Evolutionary conservation across 2,329 filamentous ascomycete genomes (phyloP), one percentile per base, ranked within the genome.

Genomic region (Exophiala alcalophila): DNA sequence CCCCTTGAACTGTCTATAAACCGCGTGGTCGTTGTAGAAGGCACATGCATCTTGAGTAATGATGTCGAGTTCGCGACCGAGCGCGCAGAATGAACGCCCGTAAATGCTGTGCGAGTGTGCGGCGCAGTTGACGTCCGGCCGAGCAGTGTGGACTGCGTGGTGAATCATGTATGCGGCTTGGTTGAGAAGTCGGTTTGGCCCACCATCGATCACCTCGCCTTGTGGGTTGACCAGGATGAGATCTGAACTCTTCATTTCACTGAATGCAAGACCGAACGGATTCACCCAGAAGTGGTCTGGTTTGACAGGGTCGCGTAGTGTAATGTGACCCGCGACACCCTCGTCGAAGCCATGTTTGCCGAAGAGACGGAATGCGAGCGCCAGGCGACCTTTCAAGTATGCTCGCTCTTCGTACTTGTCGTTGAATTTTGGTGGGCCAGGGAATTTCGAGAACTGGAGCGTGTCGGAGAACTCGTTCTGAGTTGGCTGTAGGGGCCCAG

Each of bases 301-400:
- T 18, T 76, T 66, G 5, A 78, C 68, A 0, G 76, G 76, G 47
- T 79, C 71, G 16, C 73, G 65, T 24, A 77, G 54, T 1, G 74
- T 77, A 50, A 78, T 77, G 54, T 78, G 74, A 1, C 76, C 74
- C 6, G 78, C 78, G 23, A 83, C 76, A 11, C 78, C 78, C 61
- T 81, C 77, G 48, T 77, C 73, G 52, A 71, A 78, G n/a, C 73
- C 75, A 35, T 70, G 65, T 56, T 78, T 77, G 19, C 72, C 74
- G 47, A 80, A 80, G 39, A 80, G 72, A 16, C 76, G 71, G 59
- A 79, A 79, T 2, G 72, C 77, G n/a, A 74, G 65, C 1, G 73
- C 73, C 4, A 80, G 64, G 18, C 74, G 67, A 18, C 72, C 69
- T 25, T 51, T 45, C 14, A 51, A 38, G 27, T 49, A 54, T 39